These are phyloP conservation scores for Venturia oleaginea DNA, from an alignment of 2,329 filamentous ascomycete genomes.

Conservation along the genomic window DNA sequence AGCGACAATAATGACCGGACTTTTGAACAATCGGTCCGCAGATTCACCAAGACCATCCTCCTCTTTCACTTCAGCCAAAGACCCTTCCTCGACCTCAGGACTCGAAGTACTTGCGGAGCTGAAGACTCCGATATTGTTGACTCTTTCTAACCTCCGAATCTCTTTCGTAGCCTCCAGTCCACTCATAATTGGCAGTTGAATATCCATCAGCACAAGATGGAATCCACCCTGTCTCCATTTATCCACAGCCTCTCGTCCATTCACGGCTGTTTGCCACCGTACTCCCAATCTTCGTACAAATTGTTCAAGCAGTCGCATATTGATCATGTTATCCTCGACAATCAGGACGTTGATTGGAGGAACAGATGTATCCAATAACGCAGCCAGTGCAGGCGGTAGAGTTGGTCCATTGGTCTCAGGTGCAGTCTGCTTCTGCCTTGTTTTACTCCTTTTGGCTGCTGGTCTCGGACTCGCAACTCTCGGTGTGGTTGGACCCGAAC, in stretches of 20 bases:
- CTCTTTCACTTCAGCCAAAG: constrained; percentile 39
- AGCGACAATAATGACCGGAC: constrained; percentile 94
- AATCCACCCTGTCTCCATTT: constrained; percentile 93
- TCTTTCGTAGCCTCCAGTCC: constrained; percentile 91
- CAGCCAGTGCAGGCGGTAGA: constrained; percentile 44
- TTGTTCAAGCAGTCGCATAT: constrained; percentile 82
- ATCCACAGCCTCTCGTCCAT: constrained; percentile 82
- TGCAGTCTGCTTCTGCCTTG: constrained; percentile 18
- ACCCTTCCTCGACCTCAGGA: constrained; percentile 26
- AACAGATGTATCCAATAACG: constrained; percentile 63
- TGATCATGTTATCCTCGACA: constrained; percentile 98
- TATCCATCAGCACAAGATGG: constrained; percentile 96
- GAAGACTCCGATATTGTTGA: constrained; percentile 91
- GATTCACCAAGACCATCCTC: constrained; percentile 60
- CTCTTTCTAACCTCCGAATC: constrained; percentile 77
- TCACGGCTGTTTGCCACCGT: constrained; percentile 93
- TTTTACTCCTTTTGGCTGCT: constrained; percentile 29
- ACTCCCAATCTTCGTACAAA: constrained; percentile 96
- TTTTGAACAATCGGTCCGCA: constrained; percentile 66
- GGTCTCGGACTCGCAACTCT: constrained; percentile 42
- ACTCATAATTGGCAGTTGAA: constrained; percentile 93
- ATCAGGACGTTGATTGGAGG: constrained; percentile 96
- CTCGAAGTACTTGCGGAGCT: constrained; percentile 37
- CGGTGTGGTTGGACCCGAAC: constrained; percentile 41
- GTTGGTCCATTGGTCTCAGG: constrained; percentile 2